Conservation (phyloP, 805 yeast species). For the Yamadazyma akitaensis region DNA sequence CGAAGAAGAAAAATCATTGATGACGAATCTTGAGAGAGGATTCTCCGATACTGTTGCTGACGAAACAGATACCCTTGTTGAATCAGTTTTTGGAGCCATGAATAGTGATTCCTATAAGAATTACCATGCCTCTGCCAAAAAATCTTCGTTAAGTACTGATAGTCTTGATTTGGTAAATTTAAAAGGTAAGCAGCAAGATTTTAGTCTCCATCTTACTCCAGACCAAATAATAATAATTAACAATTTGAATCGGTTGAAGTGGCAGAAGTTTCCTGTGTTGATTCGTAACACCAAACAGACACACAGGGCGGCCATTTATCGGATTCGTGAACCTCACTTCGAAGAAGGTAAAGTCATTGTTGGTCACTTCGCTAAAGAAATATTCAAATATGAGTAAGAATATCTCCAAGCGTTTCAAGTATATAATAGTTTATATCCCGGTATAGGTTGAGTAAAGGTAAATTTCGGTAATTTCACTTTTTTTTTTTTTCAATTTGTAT, state of each 20-base stretch:
- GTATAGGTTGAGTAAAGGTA: background rate
- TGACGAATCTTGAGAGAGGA: conserved; percentile 15
- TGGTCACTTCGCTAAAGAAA: conserved; percentile 54
- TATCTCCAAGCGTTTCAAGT: background rate
- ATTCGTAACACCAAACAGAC: conserved; percentile 64
- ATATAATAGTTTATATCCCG: background rate
- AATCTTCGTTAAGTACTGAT: background rate
- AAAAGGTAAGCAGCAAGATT: conserved; percentile 20
- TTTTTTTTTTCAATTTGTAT: background rate
- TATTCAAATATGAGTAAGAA: conserved; percentile 15
- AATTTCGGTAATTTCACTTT: too few relatives aligned
- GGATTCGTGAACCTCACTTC: conserved; percentile 49
- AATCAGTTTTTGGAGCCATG: conserved; percentile 59
- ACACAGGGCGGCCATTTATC: conserved; percentile 79
- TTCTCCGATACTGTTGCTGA: conserved; percentile 44
- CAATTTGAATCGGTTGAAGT: conserved; percentile 52
- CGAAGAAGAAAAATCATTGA: conserved; percentile 2
- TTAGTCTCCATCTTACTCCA: conserved; percentile 34
- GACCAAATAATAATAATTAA: conserved; percentile 52
- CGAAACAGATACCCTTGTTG: conserved; percentile 62
- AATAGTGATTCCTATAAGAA: conserved; percentile 28
- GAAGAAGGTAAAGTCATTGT: conserved; percentile 70
- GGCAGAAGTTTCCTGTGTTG: conserved; percentile 72
- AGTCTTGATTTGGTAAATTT: conserved; percentile 14
- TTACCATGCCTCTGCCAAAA: conserved; percentile 6